A percentile compares a stretch with the other conserved stretches of the same genome.
Conservation (phyloP, 2,329 filamentous ascomycete genomes). For the Calonectria multiphialidica region DNA sequence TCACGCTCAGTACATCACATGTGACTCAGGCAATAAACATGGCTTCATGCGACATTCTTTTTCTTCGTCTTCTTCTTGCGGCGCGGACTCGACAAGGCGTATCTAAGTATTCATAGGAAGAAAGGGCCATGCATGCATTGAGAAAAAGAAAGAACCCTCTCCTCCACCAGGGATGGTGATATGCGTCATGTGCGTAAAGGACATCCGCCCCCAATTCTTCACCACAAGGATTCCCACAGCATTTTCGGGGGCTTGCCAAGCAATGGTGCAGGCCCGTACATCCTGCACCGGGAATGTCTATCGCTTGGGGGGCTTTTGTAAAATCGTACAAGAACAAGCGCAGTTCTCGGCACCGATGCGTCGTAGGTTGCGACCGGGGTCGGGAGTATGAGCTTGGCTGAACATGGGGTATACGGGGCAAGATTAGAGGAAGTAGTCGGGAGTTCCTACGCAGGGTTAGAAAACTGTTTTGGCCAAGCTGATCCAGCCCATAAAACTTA, state of each 20-base stretch:
- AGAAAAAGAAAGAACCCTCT: constrained; percentile 26
- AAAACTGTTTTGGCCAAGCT: not conserved
- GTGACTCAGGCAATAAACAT: not conserved
- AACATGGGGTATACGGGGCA: constrained; percentile 43
- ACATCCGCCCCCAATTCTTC: constrained; percentile 22
- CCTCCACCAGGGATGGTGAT: constrained; percentile 23
- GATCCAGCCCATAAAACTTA: constrained; percentile 53
- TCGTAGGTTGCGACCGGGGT: constrained; percentile 27
- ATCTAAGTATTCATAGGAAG: constrained; percentile 40
- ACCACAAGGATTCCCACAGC: constrained; percentile 25
- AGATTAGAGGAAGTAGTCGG: constrained; percentile 96
- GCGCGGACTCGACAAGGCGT: constrained; percentile 43
- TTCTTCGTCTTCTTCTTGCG: constrained; percentile 40
- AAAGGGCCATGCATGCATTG: constrained; percentile 29
- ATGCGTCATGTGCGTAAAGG: constrained; percentile 28
- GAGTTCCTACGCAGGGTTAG: constrained; percentile 70
- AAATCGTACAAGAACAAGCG: constrained; percentile 47
- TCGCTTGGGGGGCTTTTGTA: constrained; percentile 35
- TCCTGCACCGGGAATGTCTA: constrained; percentile 33
- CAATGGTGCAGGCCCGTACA: constrained; percentile 37
- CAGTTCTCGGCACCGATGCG: constrained; percentile 29
- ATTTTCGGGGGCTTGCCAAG: constrained; percentile 32
- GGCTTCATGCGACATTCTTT: constrained; percentile 36
- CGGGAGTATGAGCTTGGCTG: constrained; percentile 38
- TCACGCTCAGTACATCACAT: not conserved